Base-by-base conservation (phyloP, 2,329 filamentous ascomycete species). In the Fusarium tricinctum region DNA sequence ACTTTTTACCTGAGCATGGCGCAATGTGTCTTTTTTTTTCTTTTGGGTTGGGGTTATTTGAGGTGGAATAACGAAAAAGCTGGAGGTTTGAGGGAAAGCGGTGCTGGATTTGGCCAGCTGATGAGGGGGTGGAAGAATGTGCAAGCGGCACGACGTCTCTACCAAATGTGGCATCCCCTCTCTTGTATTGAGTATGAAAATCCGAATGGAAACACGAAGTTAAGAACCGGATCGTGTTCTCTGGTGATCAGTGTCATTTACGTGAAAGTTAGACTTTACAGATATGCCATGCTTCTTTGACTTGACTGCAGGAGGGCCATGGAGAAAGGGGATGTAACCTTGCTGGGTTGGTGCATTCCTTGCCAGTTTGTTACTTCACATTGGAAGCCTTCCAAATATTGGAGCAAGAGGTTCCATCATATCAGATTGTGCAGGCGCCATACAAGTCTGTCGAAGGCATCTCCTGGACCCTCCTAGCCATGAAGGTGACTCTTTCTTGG, bases 131-230 rank as follows among this genome's bases (percentile, higher is more conserved):
- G 57, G 57, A 63, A 63, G 46, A 58, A 53, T 59, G 63, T 76
- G 74, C 66, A 53, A 53, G 64, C 55, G 69, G 74, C 75, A 73
- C 62, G 55, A 48, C 69, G 71, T 74, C 74, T 74, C 62, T 54
- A 56, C 69, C 56, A 56, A 58, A 72, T 69, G 72, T 78, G 78
- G 74, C 77, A 79, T 79, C 78, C 77, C 78, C 78, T 80, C 78
- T 80, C 78, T 79, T 78, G 76, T 76, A 76, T 73, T 70, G 63
- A 73, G 60, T 70, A 75, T 51, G 40, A 70, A 65, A 69, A 63
- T 59, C 56, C 35, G 48, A 56, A 69, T 69, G 45, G 56, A 70
- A 57, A 43, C 48, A 67, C 42, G 40, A 68, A 66, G 67, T 30
- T 66, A 75, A 49, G 3, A 20, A 30, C 9, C 14, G 20, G 40